These are phyloP conservation scores for Globisporangium paroecandrum DNA, from an alignment of 352 stramenopile species.

Conservation along the genomic window DNA sequence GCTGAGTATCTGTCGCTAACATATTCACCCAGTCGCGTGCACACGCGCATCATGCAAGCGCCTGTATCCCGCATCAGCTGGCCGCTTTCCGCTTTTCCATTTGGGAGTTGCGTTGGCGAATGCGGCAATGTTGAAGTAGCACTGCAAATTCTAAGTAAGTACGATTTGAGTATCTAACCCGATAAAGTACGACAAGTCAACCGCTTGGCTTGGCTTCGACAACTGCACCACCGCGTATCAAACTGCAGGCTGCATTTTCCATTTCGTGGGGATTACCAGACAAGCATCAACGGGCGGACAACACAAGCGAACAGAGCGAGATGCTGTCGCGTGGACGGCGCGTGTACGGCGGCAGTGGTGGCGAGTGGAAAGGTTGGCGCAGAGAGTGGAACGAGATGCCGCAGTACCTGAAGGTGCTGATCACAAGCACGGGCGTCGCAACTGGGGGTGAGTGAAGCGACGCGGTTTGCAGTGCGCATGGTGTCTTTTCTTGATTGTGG, in stretches of 20 bases:
- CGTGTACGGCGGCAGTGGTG: not conserved
- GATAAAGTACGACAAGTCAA: not conserved
- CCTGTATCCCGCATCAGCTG: no score
- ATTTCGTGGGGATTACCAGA: not conserved
- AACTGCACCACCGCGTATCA: no score
- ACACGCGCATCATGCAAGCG: no score
- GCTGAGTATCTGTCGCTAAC: no score
- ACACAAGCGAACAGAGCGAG: not conserved
- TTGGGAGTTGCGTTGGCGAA: no score
- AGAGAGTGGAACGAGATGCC: conserved; percentile 37
- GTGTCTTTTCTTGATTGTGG: not conserved
- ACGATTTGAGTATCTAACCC: no score
- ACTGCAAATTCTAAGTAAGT: no score
- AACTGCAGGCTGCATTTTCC: not conserved
- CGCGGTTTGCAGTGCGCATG: not conserved
- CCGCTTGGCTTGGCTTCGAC: no score
- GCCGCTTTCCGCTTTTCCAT: no score
- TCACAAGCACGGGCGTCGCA: conserved; percentile 14
- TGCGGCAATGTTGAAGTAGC: no score
- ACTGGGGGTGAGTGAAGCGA: conserved; percentile 4
- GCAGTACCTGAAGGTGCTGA: conserved; percentile 30
- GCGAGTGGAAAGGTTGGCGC: conserved; percentile 13
- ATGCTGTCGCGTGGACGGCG: conserved; percentile 4
- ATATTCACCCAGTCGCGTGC: no score
- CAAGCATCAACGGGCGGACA: not conserved